Evolutionary conservation across 208 protist species (phyloP), one percentile per base, ranked within the genome.

Genomic region (Crithidia sp.): DNA sequence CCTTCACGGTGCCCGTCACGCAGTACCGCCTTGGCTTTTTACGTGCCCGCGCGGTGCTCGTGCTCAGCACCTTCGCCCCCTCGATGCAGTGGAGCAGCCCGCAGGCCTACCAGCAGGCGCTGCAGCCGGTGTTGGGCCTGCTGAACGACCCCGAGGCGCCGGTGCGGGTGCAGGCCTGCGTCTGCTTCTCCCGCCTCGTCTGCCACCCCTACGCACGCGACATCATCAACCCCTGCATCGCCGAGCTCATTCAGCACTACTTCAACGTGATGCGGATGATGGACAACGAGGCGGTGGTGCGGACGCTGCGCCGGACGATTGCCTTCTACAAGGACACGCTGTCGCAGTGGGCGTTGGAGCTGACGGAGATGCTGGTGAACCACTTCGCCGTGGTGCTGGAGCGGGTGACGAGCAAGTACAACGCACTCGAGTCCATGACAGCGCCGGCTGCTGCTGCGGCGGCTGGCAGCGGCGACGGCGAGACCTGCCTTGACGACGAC

Each of bases 261-360:
- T 97, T 98, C 57, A 66, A 84, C 39, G 79, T 98, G 0, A 96
- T 98, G 87, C 83, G 82, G 7, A 72, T 97, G 52, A 95, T 97
- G 73, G 94, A 98, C 67, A 95, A 91, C 76, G 95, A 98, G 43
- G 86, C 84, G 7, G 84, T 98, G 7, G 86, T 98, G 19, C 82
- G 88, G 36, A 96, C 95, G 28, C 74, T 98, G 36, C 92, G 93
- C 37, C 88, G 88, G 37, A 96, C 96, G 2, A 96, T 98, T 40
- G 54, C 76, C 40, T 86, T 89, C 61, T 98, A 97, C 76, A 76
- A 84, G 64, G 67, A 84, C 58, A 87, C 89, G 53, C 89, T 98
- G 19, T 92, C 90, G 37, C 92, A 95, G 75, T 97, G 90, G 82
- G 95, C 92, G 7, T 28, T 94, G 67, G 83, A 92, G 54, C 76